These are phyloP conservation scores for Mycena rosella DNA, from an alignment of 768 basidiomycete genomes.

Conservation along the genomic window DNA sequence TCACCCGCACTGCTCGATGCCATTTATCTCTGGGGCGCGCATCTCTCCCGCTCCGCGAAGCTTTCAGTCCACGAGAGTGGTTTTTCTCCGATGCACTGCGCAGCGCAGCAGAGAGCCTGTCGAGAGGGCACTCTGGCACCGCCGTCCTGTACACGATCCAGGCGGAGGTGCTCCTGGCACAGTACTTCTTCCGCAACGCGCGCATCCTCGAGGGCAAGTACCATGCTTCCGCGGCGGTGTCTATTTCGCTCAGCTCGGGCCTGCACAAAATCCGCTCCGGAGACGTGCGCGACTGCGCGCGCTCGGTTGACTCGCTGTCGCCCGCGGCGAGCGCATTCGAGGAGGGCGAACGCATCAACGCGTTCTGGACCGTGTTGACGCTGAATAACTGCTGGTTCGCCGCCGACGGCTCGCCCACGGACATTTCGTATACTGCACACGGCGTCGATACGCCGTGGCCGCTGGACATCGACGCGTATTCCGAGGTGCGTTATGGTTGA, in stretches of 20 bases:
- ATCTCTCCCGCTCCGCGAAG: conserved; percentile 25
- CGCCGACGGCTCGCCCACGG: conserved; percentile 27
- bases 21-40: conserved; percentile 33
- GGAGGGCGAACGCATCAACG: conserved; percentile 39
- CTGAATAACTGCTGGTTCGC: conserved; percentile 29
- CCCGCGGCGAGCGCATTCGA: conserved; percentile 21
- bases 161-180: conserved; percentile 34
- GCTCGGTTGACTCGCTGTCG: not conserved
- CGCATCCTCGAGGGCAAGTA: conserved; percentile 34
- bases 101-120: conserved; percentile 8
- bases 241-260: conserved; percentile 26
- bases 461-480: conserved; percentile 18
- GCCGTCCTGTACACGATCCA: conserved; percentile 32
- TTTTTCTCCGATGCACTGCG: conserved; percentile 28
- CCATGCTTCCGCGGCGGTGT: conserved; percentile 29
- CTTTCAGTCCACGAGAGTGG: conserved; percentile 2
- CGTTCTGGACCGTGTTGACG: conserved; percentile 39
- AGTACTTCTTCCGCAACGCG: conserved; percentile 33
- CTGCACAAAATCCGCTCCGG: conserved; percentile 34
- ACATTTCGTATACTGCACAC: conserved; percentile 27
- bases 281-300: conserved; percentile 3
- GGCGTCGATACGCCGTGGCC: conserved; percentile 41
- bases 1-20: conserved; percentile 27
- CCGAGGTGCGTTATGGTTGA: not conserved
- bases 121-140: conserved; percentile 9